Evolutionary conservation across 768 basidiomycete species (phyloP).

Genomic region (Nidula microcarpa): DNA sequence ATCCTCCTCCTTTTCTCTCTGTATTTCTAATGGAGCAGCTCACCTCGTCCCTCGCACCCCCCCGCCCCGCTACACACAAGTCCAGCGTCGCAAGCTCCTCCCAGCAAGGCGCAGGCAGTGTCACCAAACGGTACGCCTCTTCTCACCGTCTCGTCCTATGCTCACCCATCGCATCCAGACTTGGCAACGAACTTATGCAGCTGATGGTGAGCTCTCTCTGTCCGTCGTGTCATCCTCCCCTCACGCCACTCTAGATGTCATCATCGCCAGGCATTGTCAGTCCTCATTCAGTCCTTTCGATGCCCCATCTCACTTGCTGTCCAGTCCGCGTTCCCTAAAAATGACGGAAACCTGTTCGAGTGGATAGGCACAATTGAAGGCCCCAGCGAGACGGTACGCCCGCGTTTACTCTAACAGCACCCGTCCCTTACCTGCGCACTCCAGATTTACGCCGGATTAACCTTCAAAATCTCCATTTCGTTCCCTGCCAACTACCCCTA

Average conservation of each 20-base stretch:
- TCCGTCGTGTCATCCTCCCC: slow-evolving; percentile 2
- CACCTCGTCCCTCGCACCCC: slow-evolving; percentile 52
- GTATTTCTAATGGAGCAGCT: slow-evolving; percentile 62
- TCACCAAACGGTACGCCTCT: slow-evolving; percentile 70
- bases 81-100: slow-evolving; percentile 47
- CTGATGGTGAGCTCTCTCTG: slow-evolving; percentile 61
- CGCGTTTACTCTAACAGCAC: background rate
- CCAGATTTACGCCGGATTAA: slow-evolving; percentile 75
- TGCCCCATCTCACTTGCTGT: background rate
- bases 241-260: slow-evolving; percentile 61
- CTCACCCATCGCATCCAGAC: slow-evolving; percentile 30
- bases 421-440: background rate
- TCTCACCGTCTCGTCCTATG: slow-evolving; percentile 3
- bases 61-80: slow-evolving; percentile 57
- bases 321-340: slow-evolving; percentile 88
- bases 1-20: background rate
- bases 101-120: slow-evolving; percentile 66
- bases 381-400: slow-evolving; percentile 65
- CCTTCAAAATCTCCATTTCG: slow-evolving; percentile 78
- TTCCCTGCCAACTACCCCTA: slow-evolving; percentile 91
- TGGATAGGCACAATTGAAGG: slow-evolving; percentile 91
- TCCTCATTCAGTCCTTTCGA: slow-evolving; percentile 5
- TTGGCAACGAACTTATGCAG: slow-evolving; percentile 84
- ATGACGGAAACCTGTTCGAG: slow-evolving; percentile 83
- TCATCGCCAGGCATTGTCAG: slow-evolving; percentile 84